These are phyloP conservation scores for Phytophthora uliginosa DNA, from an alignment of 352 stramenopile genomes.

Conservation along the genomic window DNA sequence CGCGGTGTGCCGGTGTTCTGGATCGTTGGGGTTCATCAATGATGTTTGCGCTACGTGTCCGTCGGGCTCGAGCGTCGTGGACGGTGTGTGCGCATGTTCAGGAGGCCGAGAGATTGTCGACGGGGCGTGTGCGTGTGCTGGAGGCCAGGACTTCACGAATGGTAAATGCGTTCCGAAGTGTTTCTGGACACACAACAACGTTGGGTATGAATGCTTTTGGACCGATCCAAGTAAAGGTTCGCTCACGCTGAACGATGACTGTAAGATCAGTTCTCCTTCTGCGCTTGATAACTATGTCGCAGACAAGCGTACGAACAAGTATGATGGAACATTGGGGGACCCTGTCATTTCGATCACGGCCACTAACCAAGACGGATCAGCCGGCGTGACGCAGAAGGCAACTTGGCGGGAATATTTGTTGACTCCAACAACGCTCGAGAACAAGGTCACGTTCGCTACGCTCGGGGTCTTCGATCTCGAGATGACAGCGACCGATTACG, in stretches of 20 bases:
- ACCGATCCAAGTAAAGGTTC: neutral
- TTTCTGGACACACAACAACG: conserved; percentile 22
- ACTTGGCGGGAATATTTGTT: conserved; percentile 18
- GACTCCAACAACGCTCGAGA: conserved; percentile 9
- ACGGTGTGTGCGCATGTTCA: neutral
- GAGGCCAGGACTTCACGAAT: neutral
- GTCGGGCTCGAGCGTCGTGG: neutral
- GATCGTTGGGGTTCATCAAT: neutral
- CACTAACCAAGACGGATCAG: conserved; percentile 6
- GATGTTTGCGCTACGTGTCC: neutral
- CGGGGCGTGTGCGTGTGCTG: neutral
- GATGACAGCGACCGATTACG: conserved; percentile 40
- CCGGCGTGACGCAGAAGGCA: conserved; percentile 4
- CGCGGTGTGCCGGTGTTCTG: neutral
- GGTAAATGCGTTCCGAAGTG: conserved; percentile 8
- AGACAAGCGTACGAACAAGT: conserved; percentile 20
- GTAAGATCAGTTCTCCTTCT: conserved; percentile 5
- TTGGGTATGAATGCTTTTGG: conserved; percentile 10
- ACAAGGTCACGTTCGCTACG: conserved; percentile 30
- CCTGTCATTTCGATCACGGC: conserved; percentile 22
- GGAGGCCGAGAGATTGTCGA: neutral
- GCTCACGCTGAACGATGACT: conserved; percentile 15
- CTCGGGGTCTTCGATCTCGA: conserved; percentile 39
- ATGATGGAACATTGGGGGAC: conserved; percentile 5
- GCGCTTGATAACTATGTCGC: conserved; percentile 39